phyloP scores from a whole-genome alignment of 2,329 filamentous ascomycete species.

The Fusarium sp. region DNA sequence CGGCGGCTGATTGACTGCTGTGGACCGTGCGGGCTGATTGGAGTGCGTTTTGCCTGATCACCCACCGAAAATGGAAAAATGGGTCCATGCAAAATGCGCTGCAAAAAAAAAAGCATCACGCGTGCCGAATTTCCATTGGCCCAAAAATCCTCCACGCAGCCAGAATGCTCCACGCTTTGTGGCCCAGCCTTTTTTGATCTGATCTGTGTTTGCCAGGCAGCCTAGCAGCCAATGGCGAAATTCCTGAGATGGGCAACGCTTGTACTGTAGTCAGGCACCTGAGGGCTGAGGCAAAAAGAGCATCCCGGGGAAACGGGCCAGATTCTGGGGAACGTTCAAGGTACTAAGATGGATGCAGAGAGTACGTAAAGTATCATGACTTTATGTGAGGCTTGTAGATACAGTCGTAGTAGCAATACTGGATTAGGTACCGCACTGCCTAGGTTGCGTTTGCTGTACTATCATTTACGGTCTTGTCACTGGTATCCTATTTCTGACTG shows the following conservation, averaged over 20 bases:
- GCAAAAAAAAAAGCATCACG: conserved; percentile 38
- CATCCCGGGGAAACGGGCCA: conserved; percentile 14
- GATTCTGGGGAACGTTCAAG: conserved; percentile 25
- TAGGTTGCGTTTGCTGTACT: not conserved
- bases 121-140: conserved; percentile 47
- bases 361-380: not conserved
- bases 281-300: conserved; percentile 19
- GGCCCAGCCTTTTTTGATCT: conserved; percentile 6
- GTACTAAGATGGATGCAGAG: not conserved
- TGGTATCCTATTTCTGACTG: not conserved
- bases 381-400: not conserved
- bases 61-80: conserved; percentile 41
- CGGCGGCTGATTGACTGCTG: conserved; percentile 53
- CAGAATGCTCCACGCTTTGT: conserved; percentile 13
- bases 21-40: conserved; percentile 44
- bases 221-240: conserved; percentile 38
- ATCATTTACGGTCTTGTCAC: not conserved
- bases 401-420: not conserved
- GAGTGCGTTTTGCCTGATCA: conserved; percentile 39
- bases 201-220: conserved; percentile 21
- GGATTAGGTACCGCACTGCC: not conserved
- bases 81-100: conserved; percentile 34
- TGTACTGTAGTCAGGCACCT: conserved; percentile 22
- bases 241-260: conserved; percentile 8
- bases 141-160: conserved; percentile 11